Base-by-base conservation (phyloP, 768 basidiomycete genomes). In the Hygrocybe punicea region DNA sequence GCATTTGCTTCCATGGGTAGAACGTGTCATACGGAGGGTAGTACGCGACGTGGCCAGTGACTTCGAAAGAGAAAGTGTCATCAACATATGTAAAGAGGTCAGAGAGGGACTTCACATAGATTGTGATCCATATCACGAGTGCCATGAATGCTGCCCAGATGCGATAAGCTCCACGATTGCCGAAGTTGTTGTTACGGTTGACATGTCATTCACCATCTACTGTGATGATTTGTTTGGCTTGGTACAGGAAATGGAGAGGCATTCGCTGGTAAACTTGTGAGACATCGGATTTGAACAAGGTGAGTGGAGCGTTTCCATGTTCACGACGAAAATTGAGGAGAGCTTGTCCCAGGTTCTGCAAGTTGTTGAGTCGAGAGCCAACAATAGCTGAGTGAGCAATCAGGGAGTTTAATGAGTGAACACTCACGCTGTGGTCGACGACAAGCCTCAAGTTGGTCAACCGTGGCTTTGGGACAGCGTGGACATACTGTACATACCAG, bases 221-320 rank as follows among this genome's bases (percentile, higher is more conserved):
- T n/a, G n/a, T n/a, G n/a, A n/a, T 51, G 3, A 71, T 46, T 35
- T 75, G 73, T 10, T 67, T 63, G 5, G 69, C 36, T n/a, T 72
- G 69, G 70, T 68, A 73, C 0, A 66, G 42, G 0, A 64, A 67
- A 29, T 73, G 66, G 54, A 76, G 66, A 0, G 72, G 78, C 23
- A 75, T 51, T 0, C 55, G 64, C n/a, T n/a, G n/a, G n/a, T n/a
- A n/a, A n/a, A n/a, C n/a, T n/a, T n/a, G n/a, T n/a, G n/a, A n/a
- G n/a, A 80, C 72, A 54, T 80, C 76, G 0, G 68, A 70, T 55
- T 78, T 78, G 66, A 71, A 77, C 0, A 76, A 49, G 4, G 55
- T 50, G 10, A 73, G 58, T 7, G 7, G 39, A 6, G 23, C 16
- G 29, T 17, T 14, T 16, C 23, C 23, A 34, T 45, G 29, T 25